These are phyloP conservation scores for Boletus smithii DNA, from an alignment of 1,284 basidiomycete genomes.

Conservation along the genomic window DNA sequence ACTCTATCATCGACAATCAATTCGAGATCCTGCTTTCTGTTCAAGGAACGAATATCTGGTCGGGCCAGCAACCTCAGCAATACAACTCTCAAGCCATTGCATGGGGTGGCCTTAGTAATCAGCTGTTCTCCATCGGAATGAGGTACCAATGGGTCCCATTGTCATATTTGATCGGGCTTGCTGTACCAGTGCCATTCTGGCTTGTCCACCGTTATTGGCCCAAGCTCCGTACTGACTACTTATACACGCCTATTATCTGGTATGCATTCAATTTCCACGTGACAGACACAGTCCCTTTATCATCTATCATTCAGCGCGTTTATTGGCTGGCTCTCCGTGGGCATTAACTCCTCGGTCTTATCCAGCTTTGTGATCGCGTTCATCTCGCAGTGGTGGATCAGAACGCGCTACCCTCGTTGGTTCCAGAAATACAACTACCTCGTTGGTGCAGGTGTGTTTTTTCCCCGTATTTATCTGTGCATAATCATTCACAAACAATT, in stretches of 20 bases:
- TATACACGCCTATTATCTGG: slow-evolving; percentile 47
- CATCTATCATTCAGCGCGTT: slow-evolving; percentile 21
- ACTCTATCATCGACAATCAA: slow-evolving; percentile 54
- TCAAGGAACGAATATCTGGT: slow-evolving; percentile 61
- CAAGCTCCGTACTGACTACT: slow-evolving; percentile 41
- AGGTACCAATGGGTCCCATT: slow-evolving; percentile 58
- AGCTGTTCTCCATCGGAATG: slow-evolving; percentile 52
- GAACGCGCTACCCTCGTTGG: slow-evolving; percentile 55
- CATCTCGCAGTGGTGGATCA: slow-evolving; percentile 55
- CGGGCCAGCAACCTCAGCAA: slow-evolving; percentile 53
- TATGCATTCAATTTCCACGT: slow-evolving; percentile 11
- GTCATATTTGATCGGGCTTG: slow-evolving; percentile 54
- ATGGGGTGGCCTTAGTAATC: slow-evolving; percentile 61
- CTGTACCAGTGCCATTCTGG: slow-evolving; percentile 56
- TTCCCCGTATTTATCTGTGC: neutral
- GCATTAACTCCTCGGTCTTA: slow-evolving; percentile 44
- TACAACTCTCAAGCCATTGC: slow-evolving; percentile 64
- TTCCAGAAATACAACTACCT: slow-evolving; percentile 51
- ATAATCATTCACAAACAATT: neutral
- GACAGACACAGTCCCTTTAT: neutral
- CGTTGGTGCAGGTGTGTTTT: slow-evolving; percentile 39
- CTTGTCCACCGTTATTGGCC: slow-evolving; percentile 43
- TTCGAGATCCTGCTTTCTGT: slow-evolving; percentile 45
- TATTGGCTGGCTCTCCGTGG: slow-evolving; percentile 42
- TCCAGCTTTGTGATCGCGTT: slow-evolving; percentile 47